phyloP scores from a whole-genome alignment of 768 basidiomycete genomes.

The Boletus rubroflammeus region DNA sequence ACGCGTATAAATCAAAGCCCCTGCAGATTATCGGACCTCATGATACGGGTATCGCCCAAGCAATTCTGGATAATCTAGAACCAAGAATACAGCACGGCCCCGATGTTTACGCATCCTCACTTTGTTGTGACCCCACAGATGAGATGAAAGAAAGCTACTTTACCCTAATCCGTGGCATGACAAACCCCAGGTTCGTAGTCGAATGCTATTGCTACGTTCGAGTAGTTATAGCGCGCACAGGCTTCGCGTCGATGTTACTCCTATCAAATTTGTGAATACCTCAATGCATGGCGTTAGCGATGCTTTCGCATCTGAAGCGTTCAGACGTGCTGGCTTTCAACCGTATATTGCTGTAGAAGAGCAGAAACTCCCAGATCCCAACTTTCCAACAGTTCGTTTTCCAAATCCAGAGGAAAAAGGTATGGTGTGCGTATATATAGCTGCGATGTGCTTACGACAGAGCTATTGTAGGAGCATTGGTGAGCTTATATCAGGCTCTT shows the following conservation, averaged over 20 bases:
- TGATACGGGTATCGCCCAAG: constrained; percentile 68
- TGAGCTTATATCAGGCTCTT: constrained; percentile 23
- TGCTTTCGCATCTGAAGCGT: constrained; percentile 53
- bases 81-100: constrained; percentile 44
- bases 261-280: constrained; percentile 74
- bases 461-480: constrained; percentile 44
- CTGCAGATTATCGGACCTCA: constrained; percentile 79
- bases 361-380: constrained; percentile 74
- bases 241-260: not conserved
- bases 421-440: constrained; percentile 19
- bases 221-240: constrained; percentile 8
- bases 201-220: not conserved
- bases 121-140: constrained; percentile 54
- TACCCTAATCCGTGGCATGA: constrained; percentile 29
- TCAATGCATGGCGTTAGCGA: constrained; percentile 91
- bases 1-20: not conserved
- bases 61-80: constrained; percentile 60
- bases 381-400: constrained; percentile 81
- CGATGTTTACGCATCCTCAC: constrained; percentile 36
- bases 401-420: constrained; percentile 94
- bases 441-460: constrained; percentile 2
- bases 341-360: constrained; percentile 58
- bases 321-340: constrained; percentile 55
- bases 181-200: constrained; percentile 15
- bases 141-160: constrained; percentile 63